Conservation (phyloP, 305 asterid genomes). For the Rubia tinctorum region DNA sequence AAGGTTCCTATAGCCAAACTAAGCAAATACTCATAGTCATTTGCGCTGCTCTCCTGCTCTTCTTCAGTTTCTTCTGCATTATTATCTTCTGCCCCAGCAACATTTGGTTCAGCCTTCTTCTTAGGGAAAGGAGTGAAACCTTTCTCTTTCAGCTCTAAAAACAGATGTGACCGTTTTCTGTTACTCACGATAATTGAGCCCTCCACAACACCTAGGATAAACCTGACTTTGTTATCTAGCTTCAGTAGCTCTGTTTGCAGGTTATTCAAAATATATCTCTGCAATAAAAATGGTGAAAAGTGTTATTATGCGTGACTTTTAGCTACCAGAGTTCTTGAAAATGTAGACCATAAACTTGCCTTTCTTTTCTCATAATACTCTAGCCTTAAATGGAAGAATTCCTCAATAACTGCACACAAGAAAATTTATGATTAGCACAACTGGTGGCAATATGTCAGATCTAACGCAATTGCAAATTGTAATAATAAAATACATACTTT, state of each 20-base stretch:
- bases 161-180: slow-evolving; percentile 78
- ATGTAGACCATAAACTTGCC: slow-evolving; percentile 35
- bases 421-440: not conserved
- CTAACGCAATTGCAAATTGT: not conserved
- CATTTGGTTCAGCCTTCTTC: slow-evolving; percentile 52
- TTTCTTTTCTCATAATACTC: slow-evolving; percentile 79
- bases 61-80: slow-evolving; percentile 70
- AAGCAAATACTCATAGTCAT: slow-evolving; percentile 92
- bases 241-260: slow-evolving; percentile 70
- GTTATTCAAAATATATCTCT: slow-evolving; percentile 67
- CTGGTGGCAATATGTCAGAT: not conserved
- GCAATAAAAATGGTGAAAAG: slow-evolving; percentile 23
- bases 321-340: not conserved
- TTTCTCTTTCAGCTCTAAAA: slow-evolving; percentile 71
- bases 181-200: slow-evolving; percentile 86
- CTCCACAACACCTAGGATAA: slow-evolving; percentile 73
- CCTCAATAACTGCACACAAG: slow-evolving; percentile 78
- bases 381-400: slow-evolving; percentile 69
- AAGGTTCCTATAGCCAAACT: slow-evolving; percentile 81
- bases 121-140: slow-evolving; percentile 92
- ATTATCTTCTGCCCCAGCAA: slow-evolving; percentile 67
- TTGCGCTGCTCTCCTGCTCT: slow-evolving; percentile 39
- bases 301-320: slow-evolving; percentile 2
- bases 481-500: slow-evolving; percentile 44
- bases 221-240: slow-evolving; percentile 78